phyloP scores from a whole-genome alignment of 345 rosid species.

The Murraya paniculata region DNA sequence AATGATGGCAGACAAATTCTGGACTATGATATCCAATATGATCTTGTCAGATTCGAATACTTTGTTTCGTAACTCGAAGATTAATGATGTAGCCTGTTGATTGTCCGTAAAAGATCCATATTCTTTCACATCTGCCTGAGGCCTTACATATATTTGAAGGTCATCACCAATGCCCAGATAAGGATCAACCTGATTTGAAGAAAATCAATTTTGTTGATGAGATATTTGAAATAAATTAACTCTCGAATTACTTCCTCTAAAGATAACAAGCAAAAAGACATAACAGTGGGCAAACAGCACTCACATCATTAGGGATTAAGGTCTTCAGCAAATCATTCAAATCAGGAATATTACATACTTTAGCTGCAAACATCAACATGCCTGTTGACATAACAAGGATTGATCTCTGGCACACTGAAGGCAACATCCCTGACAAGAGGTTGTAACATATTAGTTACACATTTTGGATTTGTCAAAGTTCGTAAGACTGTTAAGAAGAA shows the following conservation, averaged over 20 bases:
- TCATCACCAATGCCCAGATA: slow-evolving; percentile 62
- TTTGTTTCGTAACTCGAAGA: slow-evolving; percentile 53
- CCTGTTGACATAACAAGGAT: slow-evolving; percentile 52
- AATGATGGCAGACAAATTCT: slow-evolving; percentile 42
- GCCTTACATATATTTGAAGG: slow-evolving; percentile 62
- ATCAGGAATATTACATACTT: slow-evolving; percentile 59
- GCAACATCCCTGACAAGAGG: slow-evolving; percentile 49
- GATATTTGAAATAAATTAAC: background rate
- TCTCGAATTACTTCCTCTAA: background rate
- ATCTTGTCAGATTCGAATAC: slow-evolving; percentile 42
- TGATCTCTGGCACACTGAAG: slow-evolving; percentile 61
- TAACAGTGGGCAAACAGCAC: slow-evolving; percentile 23
- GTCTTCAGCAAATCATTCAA: slow-evolving; percentile 56
- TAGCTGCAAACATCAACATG: slow-evolving; percentile 80
- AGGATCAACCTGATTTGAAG: slow-evolving; percentile 69
- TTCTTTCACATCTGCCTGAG: slow-evolving; percentile 55
- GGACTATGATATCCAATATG: slow-evolving; percentile 48
- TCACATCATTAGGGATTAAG: slow-evolving; percentile 54
- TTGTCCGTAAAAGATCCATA: slow-evolving; percentile 70
- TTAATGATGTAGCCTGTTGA: slow-evolving; percentile 56
- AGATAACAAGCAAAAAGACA: background rate
- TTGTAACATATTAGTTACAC: slow-evolving; percentile 10
- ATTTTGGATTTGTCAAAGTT: slow-evolving; percentile 2
- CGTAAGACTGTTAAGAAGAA: slow-evolving; percentile 15
- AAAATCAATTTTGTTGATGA: background rate